Conservation (phyloP, 768 basidiomycete species). For the Mycena epipterygia region DNA sequence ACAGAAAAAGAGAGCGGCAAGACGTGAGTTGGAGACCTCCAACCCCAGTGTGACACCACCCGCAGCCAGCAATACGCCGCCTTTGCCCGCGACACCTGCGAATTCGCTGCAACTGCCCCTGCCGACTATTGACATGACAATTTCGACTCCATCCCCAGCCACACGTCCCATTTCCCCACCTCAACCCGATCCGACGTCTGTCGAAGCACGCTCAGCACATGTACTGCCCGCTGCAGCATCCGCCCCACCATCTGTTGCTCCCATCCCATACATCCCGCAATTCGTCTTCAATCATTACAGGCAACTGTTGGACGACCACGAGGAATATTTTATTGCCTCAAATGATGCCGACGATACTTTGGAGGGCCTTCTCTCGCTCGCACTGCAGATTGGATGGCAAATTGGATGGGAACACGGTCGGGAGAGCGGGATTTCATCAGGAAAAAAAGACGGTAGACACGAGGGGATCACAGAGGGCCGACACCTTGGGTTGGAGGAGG, state of each 20-base stretch:
- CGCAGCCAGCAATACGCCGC: not conserved
- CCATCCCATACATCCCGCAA: too few species aligned
- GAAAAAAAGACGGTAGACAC: not conserved
- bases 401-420: not conserved
- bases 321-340: not conserved
- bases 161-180: too few species aligned
- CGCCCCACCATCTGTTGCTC: too few species aligned
- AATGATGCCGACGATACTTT: not conserved
- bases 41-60: not conserved
- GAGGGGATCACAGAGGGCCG: not conserved
- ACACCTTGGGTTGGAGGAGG: not conserved
- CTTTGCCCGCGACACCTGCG: not conserved
- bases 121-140: too few species aligned
- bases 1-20: conserved; percentile 4
- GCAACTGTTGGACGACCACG: not conserved
- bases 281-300: too few species aligned
- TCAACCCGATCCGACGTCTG: too few species aligned
- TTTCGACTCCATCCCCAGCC: too few species aligned
- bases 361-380: not conserved
- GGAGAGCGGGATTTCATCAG: not conserved
- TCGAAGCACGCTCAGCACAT: too few species aligned
- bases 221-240: too few species aligned
- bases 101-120: not conserved
- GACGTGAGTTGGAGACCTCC: too few species aligned
- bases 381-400: not conserved